phyloP scores from a whole-genome alignment of 305 asterid species.

The Ilex paraguariensis region DNA sequence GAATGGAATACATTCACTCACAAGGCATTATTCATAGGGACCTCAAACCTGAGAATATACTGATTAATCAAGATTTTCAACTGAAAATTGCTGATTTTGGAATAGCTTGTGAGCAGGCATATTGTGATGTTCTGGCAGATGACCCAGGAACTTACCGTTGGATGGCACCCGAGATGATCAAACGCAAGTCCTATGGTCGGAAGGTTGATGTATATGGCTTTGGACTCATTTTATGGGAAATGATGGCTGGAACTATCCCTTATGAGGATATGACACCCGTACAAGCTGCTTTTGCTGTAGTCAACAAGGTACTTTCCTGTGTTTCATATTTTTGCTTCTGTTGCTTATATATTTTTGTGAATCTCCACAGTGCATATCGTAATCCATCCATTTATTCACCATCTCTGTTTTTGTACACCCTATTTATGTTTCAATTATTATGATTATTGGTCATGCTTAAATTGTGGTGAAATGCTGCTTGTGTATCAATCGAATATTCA shows the following conservation, averaged over 20 bases:
- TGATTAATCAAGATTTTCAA: constrained; percentile 57
- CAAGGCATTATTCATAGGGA: constrained; percentile 72
- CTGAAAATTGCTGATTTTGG: constrained; percentile 82
- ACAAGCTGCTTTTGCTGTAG: constrained; percentile 94
- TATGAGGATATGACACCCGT: constrained; percentile 90
- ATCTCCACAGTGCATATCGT: too few species aligned
- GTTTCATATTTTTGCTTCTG: too few species aligned
- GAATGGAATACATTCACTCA: constrained; percentile 74
- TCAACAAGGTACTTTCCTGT: constrained; percentile 53
- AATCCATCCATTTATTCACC: too few species aligned
- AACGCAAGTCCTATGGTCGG: constrained; percentile 58
- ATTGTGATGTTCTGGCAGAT: constrained; percentile 63
- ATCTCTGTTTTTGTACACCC: too few species aligned
- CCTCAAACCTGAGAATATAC: constrained; percentile 77
- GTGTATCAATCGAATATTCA: too few species aligned
- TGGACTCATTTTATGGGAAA: constrained; percentile 88
- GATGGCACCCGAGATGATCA: constrained; percentile 99
- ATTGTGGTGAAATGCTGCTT: too few species aligned
- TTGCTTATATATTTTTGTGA: too few species aligned
- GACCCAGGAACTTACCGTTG: constrained; percentile 87
- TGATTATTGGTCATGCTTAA: too few species aligned
- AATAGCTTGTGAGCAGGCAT: constrained; percentile 68
- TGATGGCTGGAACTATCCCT: constrained; percentile 80
- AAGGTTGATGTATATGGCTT: constrained; percentile 91
- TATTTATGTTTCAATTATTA: too few species aligned